Conservation (phyloP, 768 basidiomycete genomes). For the Suillus subluteus region DNA sequence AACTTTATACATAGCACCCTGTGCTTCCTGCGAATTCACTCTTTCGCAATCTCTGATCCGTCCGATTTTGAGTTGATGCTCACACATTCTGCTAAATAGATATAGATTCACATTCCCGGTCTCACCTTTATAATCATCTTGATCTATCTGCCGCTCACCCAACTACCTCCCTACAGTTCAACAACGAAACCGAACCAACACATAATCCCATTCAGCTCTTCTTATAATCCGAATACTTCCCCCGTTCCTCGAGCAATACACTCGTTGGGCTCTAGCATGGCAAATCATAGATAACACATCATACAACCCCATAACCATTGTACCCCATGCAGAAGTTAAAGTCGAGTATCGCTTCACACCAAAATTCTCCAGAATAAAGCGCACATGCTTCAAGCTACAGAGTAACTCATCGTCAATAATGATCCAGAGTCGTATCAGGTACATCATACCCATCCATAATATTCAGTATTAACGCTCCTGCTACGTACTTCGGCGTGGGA, state of each 20-base stretch:
- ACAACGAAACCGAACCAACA: neutral
- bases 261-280: neutral
- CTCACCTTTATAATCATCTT: neutral
- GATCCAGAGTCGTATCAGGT: neutral
- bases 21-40: neutral
- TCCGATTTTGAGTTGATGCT: neutral
- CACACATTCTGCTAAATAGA: neutral
- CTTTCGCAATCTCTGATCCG: neutral
- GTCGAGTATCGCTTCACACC: neutral
- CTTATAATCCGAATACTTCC: neutral
- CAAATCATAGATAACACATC: neutral
- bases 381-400: neutral
- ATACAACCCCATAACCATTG: neutral
- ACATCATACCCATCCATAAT: neutral
- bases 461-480: neutral
- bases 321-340: neutral
- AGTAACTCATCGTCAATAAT: neutral
- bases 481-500: neutral
- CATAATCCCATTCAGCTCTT: neutral
- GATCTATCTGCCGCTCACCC: neutral
- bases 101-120: neutral
- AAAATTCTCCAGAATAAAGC: neutral
- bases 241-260: neutral
- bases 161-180: neutral
- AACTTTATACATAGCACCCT: conserved; percentile 2